Evolutionary conservation across 2,329 filamentous ascomycete genomes (phyloP).

Genomic region (Fusarium sp.): DNA sequence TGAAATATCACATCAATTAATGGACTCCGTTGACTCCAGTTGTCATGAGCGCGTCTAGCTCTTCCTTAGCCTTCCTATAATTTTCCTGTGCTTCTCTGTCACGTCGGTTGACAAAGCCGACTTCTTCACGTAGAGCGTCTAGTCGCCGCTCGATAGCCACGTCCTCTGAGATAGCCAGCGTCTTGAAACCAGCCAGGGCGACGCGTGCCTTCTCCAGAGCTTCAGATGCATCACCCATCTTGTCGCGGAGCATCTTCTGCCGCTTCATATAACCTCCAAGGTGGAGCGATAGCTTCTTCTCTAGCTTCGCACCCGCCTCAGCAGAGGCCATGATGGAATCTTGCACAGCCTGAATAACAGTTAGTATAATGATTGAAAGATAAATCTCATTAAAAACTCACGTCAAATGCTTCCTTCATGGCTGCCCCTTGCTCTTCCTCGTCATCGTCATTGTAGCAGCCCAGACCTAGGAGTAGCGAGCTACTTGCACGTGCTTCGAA

Average conservation of each 20-base stretch:
- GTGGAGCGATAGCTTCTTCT: constrained; percentile 91
- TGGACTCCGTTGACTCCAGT: constrained; percentile 55
- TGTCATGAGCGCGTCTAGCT: constrained; percentile 72
- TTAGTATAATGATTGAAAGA: constrained; percentile 26
- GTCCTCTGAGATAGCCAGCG: constrained; percentile 83
- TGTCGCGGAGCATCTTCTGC: constrained; percentile 81
- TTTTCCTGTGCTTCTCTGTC: constrained; percentile 92
- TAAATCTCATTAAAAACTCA: constrained; percentile 56
- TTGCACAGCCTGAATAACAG: constrained; percentile 70
- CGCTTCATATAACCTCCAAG: constrained; percentile 92
- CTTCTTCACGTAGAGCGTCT: constrained; percentile 83
- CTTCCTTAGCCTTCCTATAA: constrained; percentile 81
- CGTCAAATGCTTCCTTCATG: constrained; percentile 80
- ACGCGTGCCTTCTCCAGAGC: constrained; percentile 79
- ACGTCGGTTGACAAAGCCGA: constrained; percentile 80
- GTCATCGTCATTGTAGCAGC: constrained; percentile 83
- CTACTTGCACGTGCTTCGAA: constrained; percentile 67
- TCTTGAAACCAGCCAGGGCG: constrained; percentile 80
- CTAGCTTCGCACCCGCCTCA: constrained; percentile 84
- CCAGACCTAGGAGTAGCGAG: constrained; percentile 79
- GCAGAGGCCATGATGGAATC: constrained; percentile 79
- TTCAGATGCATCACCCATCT: constrained; percentile 80
- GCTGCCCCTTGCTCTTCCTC: constrained; percentile 74
- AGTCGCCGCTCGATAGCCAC: constrained; percentile 79
- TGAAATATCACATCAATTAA: constrained; percentile 43